These are phyloP conservation scores for Rhynchospora breviuscula DNA, from an alignment of 176 grass and related monocot genomes.

Conservation along the genomic window DNA sequence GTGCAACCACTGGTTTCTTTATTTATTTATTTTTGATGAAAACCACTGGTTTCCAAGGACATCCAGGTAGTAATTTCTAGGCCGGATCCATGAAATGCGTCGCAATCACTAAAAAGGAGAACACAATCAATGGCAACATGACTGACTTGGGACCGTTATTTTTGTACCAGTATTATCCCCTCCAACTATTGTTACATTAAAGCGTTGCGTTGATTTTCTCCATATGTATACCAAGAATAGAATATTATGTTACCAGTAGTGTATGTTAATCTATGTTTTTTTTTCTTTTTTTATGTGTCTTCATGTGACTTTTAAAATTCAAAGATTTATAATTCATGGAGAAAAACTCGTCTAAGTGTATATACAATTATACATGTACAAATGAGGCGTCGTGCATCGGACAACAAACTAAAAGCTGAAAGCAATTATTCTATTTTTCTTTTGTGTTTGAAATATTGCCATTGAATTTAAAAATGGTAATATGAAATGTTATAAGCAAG, in stretches of 20 bases:
- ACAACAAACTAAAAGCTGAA: background rate
- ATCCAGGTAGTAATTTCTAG: background rate
- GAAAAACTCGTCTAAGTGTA: background rate
- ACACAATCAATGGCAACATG: too few species aligned
- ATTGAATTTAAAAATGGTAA: background rate
- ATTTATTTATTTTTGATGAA: too few species aligned
- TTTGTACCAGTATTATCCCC: background rate
- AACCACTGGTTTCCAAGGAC: background rate
- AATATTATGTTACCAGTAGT: too few species aligned
- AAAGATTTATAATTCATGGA: background rate
- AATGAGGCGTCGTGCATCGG: background rate
- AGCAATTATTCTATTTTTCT: background rate
- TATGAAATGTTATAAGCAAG: background rate
- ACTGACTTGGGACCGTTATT: background rate
- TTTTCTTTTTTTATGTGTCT: background rate
- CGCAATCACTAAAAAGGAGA: too few species aligned
- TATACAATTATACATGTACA: background rate
- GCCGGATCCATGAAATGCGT: background rate
- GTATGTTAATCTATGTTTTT: background rate
- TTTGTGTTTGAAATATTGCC: background rate
- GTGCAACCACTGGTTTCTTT: background rate
- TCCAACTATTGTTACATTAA: background rate
- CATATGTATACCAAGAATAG: background rate
- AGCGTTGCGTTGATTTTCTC: background rate
- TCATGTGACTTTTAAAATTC: background rate